Evolutionary conservation across 768 basidiomycete genomes (phyloP).

Genomic region (Russula lepida): DNA sequence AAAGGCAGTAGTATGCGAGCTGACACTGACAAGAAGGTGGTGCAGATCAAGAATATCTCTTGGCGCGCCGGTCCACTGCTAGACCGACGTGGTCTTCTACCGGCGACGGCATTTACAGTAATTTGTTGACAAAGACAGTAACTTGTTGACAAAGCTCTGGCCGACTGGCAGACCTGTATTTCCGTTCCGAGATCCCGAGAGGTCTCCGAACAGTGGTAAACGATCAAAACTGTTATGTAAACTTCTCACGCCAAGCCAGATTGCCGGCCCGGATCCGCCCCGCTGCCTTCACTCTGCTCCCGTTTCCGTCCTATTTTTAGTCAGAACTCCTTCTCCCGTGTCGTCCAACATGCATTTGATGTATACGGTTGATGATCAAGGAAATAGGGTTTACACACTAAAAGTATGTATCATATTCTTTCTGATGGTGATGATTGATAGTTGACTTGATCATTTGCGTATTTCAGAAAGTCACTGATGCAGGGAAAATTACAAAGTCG

Average conservation of each 20-base stretch:
- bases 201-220: not conserved
- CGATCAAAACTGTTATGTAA: not conserved
- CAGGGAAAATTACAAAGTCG: constrained; percentile 83
- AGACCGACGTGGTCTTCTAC: not conserved
- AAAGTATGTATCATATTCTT: constrained; percentile 51
- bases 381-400: constrained; percentile 85
- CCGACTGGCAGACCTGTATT: not conserved
- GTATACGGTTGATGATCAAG: constrained; percentile 75
- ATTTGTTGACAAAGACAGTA: not conserved
- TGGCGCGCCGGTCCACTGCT: not conserved
- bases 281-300: not conserved
- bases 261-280: not conserved
- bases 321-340: not conserved
- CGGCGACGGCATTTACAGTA: constrained; percentile 2
- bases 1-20: not conserved
- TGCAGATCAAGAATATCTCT: not conserved
- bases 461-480: constrained; percentile 71
- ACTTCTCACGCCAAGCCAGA: not conserved
- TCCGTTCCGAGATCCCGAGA: not conserved
- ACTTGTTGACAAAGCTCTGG: too few species aligned
- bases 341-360: constrained; percentile 81
- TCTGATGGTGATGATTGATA: not conserved
- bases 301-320: not conserved
- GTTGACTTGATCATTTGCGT: not conserved
- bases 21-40: not conserved